Evolutionary conservation across 2,329 filamentous ascomycete species (phyloP).

Genomic region (Verticillium isaacii): DNA sequence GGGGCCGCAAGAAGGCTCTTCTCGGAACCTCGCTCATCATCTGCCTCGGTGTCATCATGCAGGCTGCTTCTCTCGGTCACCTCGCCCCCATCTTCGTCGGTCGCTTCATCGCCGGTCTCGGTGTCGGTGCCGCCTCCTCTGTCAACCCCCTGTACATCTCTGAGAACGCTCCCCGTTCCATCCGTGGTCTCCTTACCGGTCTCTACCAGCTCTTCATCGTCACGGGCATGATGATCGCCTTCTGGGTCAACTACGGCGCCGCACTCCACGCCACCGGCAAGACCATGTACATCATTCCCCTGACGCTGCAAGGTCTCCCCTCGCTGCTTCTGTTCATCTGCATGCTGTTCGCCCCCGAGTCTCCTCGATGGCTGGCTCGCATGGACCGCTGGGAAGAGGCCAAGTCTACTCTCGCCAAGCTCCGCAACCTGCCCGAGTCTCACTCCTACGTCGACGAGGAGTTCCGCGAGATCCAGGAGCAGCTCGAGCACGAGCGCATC

Average conservation of each 20-base stretch:
- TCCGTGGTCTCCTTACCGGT: slow-evolving; percentile 37
- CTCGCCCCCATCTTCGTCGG: slow-evolving; percentile 59
- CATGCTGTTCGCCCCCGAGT: slow-evolving; percentile 62
- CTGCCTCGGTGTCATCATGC: slow-evolving; percentile 55
- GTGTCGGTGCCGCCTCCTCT: slow-evolving; percentile 36
- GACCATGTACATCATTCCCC: slow-evolving; percentile 36
- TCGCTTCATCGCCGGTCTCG: slow-evolving; percentile 46
- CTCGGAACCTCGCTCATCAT: slow-evolving; percentile 50
- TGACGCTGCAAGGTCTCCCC: slow-evolving; percentile 59
- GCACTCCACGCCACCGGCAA: slow-evolving; percentile 24
- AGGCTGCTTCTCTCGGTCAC: slow-evolving; percentile 51
- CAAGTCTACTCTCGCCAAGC: slow-evolving; percentile 44
- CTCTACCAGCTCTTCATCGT: slow-evolving; percentile 43
- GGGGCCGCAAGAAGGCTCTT: slow-evolving; percentile 40
- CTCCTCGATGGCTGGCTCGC: slow-evolving; percentile 60
- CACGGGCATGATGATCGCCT: slow-evolving; percentile 35
- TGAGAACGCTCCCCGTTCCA: slow-evolving; percentile 38
- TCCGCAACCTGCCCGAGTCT: slow-evolving; percentile 47
- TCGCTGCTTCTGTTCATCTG: slow-evolving; percentile 52
- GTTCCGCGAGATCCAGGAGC: slow-evolving; percentile 48
- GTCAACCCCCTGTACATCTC: slow-evolving; percentile 40
- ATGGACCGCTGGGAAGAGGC: slow-evolving; percentile 62
- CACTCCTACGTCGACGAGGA: slow-evolving; percentile 54
- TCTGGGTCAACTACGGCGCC: slow-evolving; percentile 48
- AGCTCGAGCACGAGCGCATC: slow-evolving; percentile 52